These are phyloP conservation scores for Striga asiatica DNA, from an alignment of 257 asterid species.

Conservation along the genomic window DNA sequence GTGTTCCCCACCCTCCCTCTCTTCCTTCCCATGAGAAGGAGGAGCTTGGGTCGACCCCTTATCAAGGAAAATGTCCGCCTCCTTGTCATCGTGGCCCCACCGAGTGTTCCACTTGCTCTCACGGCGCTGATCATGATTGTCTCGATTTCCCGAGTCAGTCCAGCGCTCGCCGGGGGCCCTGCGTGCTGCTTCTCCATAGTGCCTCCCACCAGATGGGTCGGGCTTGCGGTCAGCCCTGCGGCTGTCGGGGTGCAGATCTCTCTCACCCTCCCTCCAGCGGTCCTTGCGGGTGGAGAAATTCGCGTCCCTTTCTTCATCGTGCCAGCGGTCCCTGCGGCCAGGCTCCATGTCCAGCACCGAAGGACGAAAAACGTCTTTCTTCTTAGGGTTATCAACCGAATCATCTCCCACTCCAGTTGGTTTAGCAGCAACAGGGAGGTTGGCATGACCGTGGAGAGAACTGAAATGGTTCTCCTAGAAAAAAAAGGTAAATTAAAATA, in stretches of 20 bases:
- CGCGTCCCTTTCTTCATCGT: constrained; percentile 93
- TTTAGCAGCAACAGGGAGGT: constrained; percentile 36
- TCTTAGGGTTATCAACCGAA: constrained; percentile 43
- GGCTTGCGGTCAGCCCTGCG: constrained; percentile 65
- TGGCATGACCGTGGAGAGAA: constrained; percentile 28
- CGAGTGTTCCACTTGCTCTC: constrained; percentile 93
- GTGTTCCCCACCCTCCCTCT: constrained; percentile 67
- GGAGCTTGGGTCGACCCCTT: constrained; percentile 37
- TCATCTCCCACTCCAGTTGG: constrained; percentile 46
- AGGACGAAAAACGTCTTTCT: constrained; percentile 90
- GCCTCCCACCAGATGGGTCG: constrained; percentile 67
- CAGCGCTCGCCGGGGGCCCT: constrained; percentile 65
- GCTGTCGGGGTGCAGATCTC: constrained; percentile 42
- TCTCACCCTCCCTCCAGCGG: constrained; percentile 92
- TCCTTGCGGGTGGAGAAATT: constrained; percentile 64
- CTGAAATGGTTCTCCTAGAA: constrained; percentile 58
- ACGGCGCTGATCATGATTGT: constrained; percentile 72
- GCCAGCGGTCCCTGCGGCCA: constrained; percentile 85
- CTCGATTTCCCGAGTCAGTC: constrained; percentile 68
- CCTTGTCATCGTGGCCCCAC: constrained; percentile 86
- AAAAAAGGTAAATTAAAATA: constrained; percentile 13
- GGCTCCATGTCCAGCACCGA: constrained; percentile 72
- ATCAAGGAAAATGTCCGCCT: constrained; percentile 36
- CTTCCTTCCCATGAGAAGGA: constrained; percentile 63
- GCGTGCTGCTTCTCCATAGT: constrained; percentile 56